phyloP scores from a whole-genome alignment of 768 basidiomycete species.

The Mycena kentingensis region DNA sequence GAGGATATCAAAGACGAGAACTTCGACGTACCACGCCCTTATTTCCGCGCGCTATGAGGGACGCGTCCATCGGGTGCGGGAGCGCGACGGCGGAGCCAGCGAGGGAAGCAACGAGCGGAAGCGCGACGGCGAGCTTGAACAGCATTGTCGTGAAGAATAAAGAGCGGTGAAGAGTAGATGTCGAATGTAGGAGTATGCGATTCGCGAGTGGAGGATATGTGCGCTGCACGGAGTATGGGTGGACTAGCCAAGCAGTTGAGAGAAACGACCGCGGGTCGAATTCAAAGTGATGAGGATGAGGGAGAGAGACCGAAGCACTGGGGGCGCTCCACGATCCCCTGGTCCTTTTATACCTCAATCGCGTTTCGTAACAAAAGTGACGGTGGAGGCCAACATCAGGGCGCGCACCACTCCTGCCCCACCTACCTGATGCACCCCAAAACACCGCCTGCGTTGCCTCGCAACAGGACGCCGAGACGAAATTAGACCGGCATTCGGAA shows the following conservation, averaged over 20 bases:
- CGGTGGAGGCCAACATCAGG: background rate
- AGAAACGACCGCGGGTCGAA: conserved; percentile 20
- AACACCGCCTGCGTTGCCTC: no score
- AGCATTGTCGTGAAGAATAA: conserved; percentile 24
- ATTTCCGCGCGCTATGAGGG: conserved; percentile 21
- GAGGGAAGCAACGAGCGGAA: conserved; percentile 28
- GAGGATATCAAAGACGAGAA: conserved; percentile 5
- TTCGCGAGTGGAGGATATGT: conserved; percentile 7
- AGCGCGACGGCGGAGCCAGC: conserved; percentile 29
- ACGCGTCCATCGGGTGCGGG: conserved; percentile 25
- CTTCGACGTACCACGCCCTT: background rate
- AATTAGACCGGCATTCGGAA: no score
- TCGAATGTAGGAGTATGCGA: conserved; percentile 2
- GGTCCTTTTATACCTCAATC: background rate
- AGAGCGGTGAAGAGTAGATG: conserved; percentile 10
- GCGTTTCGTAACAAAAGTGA: conserved; percentile 3
- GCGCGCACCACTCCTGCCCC: background rate
- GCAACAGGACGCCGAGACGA: no score
- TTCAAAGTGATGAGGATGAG: conserved; percentile 16
- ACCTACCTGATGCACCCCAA: no score
- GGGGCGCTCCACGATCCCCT: background rate
- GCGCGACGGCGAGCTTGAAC: conserved; percentile 29
- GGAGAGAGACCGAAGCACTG: conserved; percentile 18
- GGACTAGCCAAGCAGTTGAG: conserved; percentile 19
- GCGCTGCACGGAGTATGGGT: conserved; percentile 19